Percentiles rank a stretch among this genome's conserved stretches.
Evolutionary conservation across 116 monocot genomes (phyloP).

Genomic region (Papilionanthe hybrid): DNA sequence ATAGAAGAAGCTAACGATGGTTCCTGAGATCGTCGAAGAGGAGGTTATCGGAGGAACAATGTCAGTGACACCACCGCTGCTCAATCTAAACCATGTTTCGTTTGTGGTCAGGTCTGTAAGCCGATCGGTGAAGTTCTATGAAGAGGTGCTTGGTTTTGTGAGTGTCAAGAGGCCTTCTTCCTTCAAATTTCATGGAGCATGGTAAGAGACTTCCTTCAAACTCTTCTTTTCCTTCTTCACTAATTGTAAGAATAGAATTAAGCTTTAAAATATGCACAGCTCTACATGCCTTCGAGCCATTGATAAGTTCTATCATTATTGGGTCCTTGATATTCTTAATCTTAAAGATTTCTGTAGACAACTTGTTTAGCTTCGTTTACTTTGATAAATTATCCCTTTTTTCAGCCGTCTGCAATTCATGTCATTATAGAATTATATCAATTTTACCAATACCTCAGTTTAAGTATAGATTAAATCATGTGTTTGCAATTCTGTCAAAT

Average conservation of each 20-base stretch:
- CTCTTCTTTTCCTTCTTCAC: neutral
- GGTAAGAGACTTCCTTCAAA: slow-evolving; percentile 13
- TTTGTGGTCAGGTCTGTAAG: slow-evolving; percentile 48
- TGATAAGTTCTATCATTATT: too few relatives aligned
- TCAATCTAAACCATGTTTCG: slow-evolving; percentile 63
- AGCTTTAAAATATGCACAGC: too few relatives aligned
- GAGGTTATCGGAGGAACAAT: slow-evolving; percentile 6
- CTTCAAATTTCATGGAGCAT: slow-evolving; percentile 60
- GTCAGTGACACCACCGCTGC: slow-evolving; percentile 14
- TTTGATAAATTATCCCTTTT: too few relatives aligned
- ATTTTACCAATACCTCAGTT: too few relatives aligned
- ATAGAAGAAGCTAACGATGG: slow-evolving; percentile 10
- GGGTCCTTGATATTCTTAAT: too few relatives aligned
- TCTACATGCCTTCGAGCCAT: neutral
- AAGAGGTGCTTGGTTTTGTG: slow-evolving; percentile 51
- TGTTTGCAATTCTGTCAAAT: too few relatives aligned
- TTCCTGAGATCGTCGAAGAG: slow-evolving; percentile 19
- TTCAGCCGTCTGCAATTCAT: too few relatives aligned
- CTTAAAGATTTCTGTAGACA: too few relatives aligned
- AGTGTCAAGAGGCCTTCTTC: slow-evolving; percentile 52
- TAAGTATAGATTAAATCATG: too few relatives aligned
- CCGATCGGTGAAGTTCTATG: slow-evolving; percentile 50
- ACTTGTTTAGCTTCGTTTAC: too few relatives aligned
- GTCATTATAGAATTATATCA: too few relatives aligned
- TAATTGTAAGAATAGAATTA: too few relatives aligned